phyloP scores from a whole-genome alignment of 169 alveolate species.

The Cryptosporidium canis region DNA sequence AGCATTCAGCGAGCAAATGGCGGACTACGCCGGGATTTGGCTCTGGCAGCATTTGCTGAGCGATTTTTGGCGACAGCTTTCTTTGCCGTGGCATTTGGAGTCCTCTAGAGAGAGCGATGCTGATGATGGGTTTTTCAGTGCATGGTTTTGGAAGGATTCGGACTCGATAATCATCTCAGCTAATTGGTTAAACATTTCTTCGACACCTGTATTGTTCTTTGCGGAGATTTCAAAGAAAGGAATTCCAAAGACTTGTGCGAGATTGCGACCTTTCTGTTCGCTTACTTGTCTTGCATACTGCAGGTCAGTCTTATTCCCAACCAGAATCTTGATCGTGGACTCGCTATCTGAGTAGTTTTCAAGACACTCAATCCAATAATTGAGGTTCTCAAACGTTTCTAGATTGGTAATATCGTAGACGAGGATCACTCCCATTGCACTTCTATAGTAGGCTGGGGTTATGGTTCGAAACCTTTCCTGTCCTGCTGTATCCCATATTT shows the following conservation, averaged over 20 bases:
- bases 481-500: constrained; percentile 82
- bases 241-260: background rate
- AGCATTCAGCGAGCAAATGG: too few species aligned
- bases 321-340: constrained; percentile 80
- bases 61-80: too few species aligned
- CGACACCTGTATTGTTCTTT: background rate
- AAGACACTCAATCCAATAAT: background rate
- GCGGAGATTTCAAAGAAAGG: constrained; percentile 30
- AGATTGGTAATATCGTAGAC: constrained; percentile 75
- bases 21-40: too few species aligned
- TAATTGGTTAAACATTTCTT: background rate
- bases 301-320: constrained; percentile 86
- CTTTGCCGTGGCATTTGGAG: too few species aligned
- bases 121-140: background rate
- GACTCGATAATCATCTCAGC: background rate
- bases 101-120: background rate
- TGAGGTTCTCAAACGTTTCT: constrained; percentile 49
- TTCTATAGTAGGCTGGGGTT: constrained; percentile 79
- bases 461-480: constrained; percentile 79
- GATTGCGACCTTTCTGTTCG: background rate
- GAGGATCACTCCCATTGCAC: constrained; percentile 79
- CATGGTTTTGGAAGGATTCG: background rate
- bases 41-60: too few species aligned
- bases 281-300: constrained; percentile 80
- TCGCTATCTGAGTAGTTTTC: constrained; percentile 77